Evolutionary conservation across 2,329 filamentous ascomycete genomes (phyloP).

Genomic region (Hypoxylon sp.): DNA sequence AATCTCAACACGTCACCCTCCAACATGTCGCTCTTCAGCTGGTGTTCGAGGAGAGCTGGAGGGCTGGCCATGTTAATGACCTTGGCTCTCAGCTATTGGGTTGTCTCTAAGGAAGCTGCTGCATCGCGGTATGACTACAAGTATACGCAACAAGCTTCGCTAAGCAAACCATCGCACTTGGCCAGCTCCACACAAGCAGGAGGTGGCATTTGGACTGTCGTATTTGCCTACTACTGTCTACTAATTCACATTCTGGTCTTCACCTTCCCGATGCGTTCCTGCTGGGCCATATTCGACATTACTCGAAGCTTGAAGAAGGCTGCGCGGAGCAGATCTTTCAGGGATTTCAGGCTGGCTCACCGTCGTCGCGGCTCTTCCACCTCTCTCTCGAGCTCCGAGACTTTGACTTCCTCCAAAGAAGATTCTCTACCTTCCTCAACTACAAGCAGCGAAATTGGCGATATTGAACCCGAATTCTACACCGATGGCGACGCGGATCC

Average conservation of each 20-base stretch:
- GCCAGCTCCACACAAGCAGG: slow-evolving; percentile 55
- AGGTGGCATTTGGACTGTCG: slow-evolving; percentile 63
- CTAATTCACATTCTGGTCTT: slow-evolving; percentile 74
- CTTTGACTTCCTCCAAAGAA: slow-evolving; percentile 62
- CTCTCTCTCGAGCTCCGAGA: slow-evolving; percentile 69
- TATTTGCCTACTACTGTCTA: slow-evolving; percentile 75
- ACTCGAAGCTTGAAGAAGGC: slow-evolving; percentile 64
- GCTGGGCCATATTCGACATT: slow-evolving; percentile 71
- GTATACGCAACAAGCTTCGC: slow-evolving; percentile 57
- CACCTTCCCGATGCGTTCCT: slow-evolving; percentile 72
- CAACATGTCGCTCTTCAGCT: slow-evolving; percentile 66
- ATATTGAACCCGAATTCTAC: slow-evolving; percentile 63
- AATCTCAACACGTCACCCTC: slow-evolving; percentile 40
- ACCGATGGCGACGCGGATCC: slow-evolving; percentile 59
- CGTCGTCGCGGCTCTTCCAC: slow-evolving; percentile 66
- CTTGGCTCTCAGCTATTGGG: slow-evolving; percentile 66
- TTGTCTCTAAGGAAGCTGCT: slow-evolving; percentile 65
- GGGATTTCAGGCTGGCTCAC: slow-evolving; percentile 62
- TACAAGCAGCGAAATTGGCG: slow-evolving; percentile 65
- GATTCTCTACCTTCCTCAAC: slow-evolving; percentile 57
- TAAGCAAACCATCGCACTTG: slow-evolving; percentile 53
- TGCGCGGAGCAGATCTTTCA: slow-evolving; percentile 60
- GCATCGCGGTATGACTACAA: slow-evolving; percentile 60
- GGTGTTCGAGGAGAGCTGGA: slow-evolving; percentile 67
- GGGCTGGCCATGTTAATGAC: slow-evolving; percentile 67